Base-by-base conservation (phyloP, 2,329 filamentous ascomycete species). In the Fusarium denticulatum region DNA sequence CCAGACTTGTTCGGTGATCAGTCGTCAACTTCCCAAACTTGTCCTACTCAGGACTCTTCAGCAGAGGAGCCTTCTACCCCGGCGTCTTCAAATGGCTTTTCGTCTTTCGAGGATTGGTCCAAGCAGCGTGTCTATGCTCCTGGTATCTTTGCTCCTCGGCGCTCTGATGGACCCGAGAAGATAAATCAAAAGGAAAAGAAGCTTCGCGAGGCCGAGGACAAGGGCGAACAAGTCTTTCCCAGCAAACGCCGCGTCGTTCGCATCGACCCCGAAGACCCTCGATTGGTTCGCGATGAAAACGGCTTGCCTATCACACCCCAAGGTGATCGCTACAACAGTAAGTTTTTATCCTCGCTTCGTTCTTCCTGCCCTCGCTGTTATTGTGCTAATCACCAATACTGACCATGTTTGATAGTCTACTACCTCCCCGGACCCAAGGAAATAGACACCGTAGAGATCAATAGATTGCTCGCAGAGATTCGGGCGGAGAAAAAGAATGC, bases 181-280 rank as follows among this genome's bases (percentile, higher is more conserved):
- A 15, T 46, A 14, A 58, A 34, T 30, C 28, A 13, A 14, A 68
- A 56, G 22, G 64, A 68, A 36, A 34, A 50, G 39, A 32, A 14
- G 13, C 26, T 67, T 28, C 50, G 37, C 15, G 16, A 66, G 14
- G 61, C 65, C n/a, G 46, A 61, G 26, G 40, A 37, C n/a, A 37
- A 26, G 5, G 47, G 47, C 13, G 18, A 16, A 5, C 28, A 14
- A 4, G 22, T 63, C 20, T 60, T 60, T 26, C 66, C 66, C 24
- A 69, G 64, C 22, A 40, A 32, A 7, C 66, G 66, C 30, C 57
- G 55, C 18, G 13, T 69, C 6, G 16, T 69, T 28, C 58, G 28
- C 12, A 13, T 64, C 28, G 28, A 64, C 13, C 45, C 34, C n/a
- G 10, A 46, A 11, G 64, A 64, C 34, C 26, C 34, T 12, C 40